Evolutionary conservation across 1,284 basidiomycete genomes (phyloP), one percentile per base, ranked within the genome.

Genomic region (Malassezia restricta): DNA sequence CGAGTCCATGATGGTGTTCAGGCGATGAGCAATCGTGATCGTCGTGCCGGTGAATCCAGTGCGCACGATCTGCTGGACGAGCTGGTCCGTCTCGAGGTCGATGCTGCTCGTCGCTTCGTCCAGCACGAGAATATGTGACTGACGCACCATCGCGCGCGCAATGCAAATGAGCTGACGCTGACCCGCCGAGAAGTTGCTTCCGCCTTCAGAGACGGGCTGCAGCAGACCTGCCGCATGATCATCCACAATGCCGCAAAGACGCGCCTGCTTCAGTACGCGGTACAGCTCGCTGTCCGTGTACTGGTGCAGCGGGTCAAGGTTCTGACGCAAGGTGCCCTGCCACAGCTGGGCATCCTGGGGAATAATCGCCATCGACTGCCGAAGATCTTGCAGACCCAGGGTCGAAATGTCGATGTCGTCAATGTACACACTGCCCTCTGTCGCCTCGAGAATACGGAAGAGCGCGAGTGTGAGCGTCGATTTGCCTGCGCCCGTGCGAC

Each of bases 401-500:
- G 81, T 82, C 9, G 83, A 79, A 58, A 90, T 85, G 69, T 91
- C 86, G 5, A 89, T 78, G 5, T 82, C 84, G 70, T 95, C 88
- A 46, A 94, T 85, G 9, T 79, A 65, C 49, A 98, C 90, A 1
- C 79, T 80, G 8, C 91, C 92, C 41, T 78, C 77, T 0, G 79
- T 76, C 0, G 86, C 83, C 71, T 96, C 91, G 50, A 73, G 64
- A 51, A 73, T 70, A 50, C 70, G 65, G 68, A 73, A 71, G 7
- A 73, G 66, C 5, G 74, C 77, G 32, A 79, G 73, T 43, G 82
- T 77, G 54, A 90, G 79, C 3, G 85, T 85, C 28, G 83, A 85
- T 76, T 94, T 94, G 56, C 90, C 90, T n/a, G 87, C 86, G 1
- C 91, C 89, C 0, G 91, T 95, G 55, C 90, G 77, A 1, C 90